Base-by-base conservation (phyloP, 2,329 filamentous ascomycete genomes). In the Teratosphaeria pseudoeucalypti region DNA sequence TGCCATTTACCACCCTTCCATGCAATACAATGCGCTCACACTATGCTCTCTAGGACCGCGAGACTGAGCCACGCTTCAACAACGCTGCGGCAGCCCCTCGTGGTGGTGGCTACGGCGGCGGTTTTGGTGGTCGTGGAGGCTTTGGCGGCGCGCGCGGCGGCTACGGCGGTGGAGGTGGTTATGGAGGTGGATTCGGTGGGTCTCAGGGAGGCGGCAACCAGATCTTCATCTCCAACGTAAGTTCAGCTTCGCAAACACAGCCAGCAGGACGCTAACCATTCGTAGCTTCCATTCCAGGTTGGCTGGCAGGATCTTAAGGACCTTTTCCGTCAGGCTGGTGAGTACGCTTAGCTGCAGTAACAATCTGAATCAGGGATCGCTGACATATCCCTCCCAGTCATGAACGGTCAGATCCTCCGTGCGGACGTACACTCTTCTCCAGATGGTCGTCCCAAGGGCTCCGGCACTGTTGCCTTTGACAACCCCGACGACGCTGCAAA, bases 231-330 rank as follows among this genome's bases (percentile, higher is more conserved):
- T 89, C 90, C 76, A 99, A 99, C 83, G 94, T 99, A 84, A 84
- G 92, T 95, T 60, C 10, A 60, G 63, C 67, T 60, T 10, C 32
- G 12, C 19, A 37, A 29, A n/a, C n/a, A 54, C 9, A 23, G n/a
- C 10, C n/a, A 23, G 12, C 55, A 27, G 34, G 65, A 70, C 61
- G 71, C 66, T 69, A 56, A 64, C 62, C 64, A 61, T 59, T 64
- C 29, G 68, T 77, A 99, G 94, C 89, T 99, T 68, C 94, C 94
- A 23, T 99, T 92, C 79, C 95, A 90, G 66, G 90, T 95, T 69
- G 94, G 94, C 74, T 99, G 94, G 94, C 94, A 99, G 78, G 94
- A 99, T 76, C 80, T 99, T 68, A 99, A 99, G 79, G 94, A 99
- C 76, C 82, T 99, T 67, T 99, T 99, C 82, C 89, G 94, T 72